Evolutionary conservation across 495 filamentous ascomycete species (phyloP).

Genomic region (Collariella sp.): DNA sequence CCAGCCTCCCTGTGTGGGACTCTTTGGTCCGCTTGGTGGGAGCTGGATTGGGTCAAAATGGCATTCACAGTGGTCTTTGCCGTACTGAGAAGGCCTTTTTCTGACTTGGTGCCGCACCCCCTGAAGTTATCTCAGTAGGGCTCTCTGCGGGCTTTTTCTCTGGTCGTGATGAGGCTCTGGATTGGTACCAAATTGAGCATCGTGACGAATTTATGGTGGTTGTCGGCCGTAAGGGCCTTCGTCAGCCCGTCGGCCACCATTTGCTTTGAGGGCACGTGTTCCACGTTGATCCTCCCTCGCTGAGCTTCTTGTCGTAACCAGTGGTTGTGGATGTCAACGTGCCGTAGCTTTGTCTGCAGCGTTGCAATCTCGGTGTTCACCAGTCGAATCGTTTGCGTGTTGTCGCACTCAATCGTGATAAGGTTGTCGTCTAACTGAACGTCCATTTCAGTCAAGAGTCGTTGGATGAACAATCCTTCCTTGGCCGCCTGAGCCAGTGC

Average conservation of each 20-base stretch:
- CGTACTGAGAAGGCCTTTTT: too few species aligned
- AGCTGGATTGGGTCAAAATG: too few species aligned
- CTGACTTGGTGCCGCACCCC: too few species aligned
- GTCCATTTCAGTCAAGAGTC: background rate
- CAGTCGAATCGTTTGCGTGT: constrained; percentile 15
- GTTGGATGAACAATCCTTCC: constrained; percentile 13
- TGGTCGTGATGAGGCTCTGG: too few species aligned
- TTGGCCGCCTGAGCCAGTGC: constrained; percentile 15
- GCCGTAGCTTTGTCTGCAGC: constrained; percentile 12
- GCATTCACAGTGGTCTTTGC: too few species aligned
- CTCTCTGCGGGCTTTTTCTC: too few species aligned
- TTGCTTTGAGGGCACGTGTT: background rate
- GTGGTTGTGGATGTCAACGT: constrained; percentile 8
- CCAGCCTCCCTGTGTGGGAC: too few species aligned
- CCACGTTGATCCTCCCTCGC: background rate
- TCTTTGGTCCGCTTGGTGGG: too few species aligned
- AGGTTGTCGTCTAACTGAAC: constrained; percentile 5
- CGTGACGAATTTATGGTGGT: too few species aligned
- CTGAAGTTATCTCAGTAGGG: too few species aligned
- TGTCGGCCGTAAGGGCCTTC: too few species aligned
- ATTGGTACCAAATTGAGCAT: too few species aligned
- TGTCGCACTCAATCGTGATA: constrained; percentile 11
- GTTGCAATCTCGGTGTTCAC: constrained; percentile 11
- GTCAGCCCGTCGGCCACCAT: constrained; percentile 1
- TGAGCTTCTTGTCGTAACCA: background rate